Evolutionary conservation across 208 protist species (phyloP).

Genomic region (Endotrypanum monterogeii): DNA sequence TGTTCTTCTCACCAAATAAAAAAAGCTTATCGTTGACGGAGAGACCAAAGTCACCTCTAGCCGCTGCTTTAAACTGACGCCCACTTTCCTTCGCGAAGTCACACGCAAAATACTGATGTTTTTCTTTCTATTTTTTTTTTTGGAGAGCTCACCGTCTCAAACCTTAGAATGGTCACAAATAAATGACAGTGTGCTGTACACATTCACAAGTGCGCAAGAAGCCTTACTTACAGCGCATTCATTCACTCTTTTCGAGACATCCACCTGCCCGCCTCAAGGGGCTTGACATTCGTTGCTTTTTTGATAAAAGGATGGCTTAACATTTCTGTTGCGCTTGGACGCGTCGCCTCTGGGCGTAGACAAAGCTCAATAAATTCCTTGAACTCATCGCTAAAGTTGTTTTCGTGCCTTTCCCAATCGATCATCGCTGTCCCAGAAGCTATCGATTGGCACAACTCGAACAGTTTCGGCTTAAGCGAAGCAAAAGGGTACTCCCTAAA

Average conservation of each 20-base stretch:
- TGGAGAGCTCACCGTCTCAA: not conserved
- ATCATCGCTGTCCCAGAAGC: slow-evolving; percentile 59
- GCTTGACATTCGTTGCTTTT: slow-evolving; percentile 59
- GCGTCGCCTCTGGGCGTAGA: slow-evolving; percentile 46
- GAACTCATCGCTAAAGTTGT: slow-evolving; percentile 65
- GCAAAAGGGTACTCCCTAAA: slow-evolving; percentile 87
- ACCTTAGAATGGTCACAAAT: not conserved
- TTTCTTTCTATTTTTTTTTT: not conserved
- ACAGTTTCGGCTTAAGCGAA: slow-evolving; percentile 70
- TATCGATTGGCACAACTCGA: slow-evolving; percentile 85
- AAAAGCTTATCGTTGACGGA: not conserved
- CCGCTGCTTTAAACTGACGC: not conserved
- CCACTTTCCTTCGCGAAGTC: not conserved
- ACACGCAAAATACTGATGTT: not conserved
- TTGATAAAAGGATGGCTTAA: slow-evolving; percentile 80
- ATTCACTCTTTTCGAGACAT: slow-evolving; percentile 36
- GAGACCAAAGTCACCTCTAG: not conserved
- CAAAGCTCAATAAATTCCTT: slow-evolving; percentile 83
- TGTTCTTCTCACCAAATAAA: not conserved
- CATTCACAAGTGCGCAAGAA: not conserved
- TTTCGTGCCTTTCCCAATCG: slow-evolving; percentile 54
- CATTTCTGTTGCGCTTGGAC: slow-evolving; percentile 72
- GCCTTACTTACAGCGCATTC: not conserved
- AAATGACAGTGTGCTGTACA: slow-evolving; percentile 2
- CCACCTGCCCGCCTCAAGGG: slow-evolving; percentile 69